Conservation (phyloP, 495 filamentous ascomycete genomes). For the Penicillium alfredii region DNA sequence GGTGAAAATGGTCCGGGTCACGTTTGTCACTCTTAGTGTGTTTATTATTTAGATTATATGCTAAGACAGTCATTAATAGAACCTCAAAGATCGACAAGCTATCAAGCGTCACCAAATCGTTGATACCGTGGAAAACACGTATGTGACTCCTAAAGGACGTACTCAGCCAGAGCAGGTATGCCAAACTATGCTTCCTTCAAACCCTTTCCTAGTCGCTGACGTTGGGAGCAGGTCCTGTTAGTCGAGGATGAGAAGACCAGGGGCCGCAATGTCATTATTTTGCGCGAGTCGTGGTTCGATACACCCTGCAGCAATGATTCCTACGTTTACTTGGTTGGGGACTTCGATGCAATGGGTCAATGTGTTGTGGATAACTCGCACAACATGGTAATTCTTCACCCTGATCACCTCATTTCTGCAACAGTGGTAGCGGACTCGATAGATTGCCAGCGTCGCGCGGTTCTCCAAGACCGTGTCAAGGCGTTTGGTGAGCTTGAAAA, state of each 20-base stretch:
- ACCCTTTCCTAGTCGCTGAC: slow-evolving; percentile 18
- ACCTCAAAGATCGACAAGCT: slow-evolving; percentile 51
- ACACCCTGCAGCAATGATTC: slow-evolving; percentile 66
- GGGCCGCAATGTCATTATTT: slow-evolving; percentile 57
- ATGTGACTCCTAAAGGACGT: slow-evolving; percentile 55
- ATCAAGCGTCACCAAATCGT: slow-evolving; percentile 81
- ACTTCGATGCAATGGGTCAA: slow-evolving; percentile 58
- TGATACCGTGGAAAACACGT: slow-evolving; percentile 60
- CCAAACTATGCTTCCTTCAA: slow-evolving; percentile 2
- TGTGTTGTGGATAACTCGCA: slow-evolving; percentile 70
- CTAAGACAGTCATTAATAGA: slow-evolving; percentile 44
- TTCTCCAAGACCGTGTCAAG: slow-evolving; percentile 90
- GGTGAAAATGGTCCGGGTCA: slow-evolving; percentile 26
- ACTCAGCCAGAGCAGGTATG: slow-evolving; percentile 65
- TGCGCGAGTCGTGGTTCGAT: slow-evolving; percentile 81
- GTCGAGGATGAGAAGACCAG: slow-evolving; percentile 70
- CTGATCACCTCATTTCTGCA: slow-evolving; percentile 90
- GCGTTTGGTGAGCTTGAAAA: slow-evolving; percentile 69
- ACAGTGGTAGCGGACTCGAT: slow-evolving; percentile 93
- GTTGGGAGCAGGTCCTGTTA: slow-evolving; percentile 54
- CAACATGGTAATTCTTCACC: slow-evolving; percentile 88
- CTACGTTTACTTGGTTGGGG: slow-evolving; percentile 80
- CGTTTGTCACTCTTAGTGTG: slow-evolving; percentile 41
- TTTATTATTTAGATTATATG: slow-evolving; percentile 32
- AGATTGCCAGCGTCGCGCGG: slow-evolving; percentile 77